Evolutionary conservation across 495 filamentous ascomycete species (phyloP).

Genomic region (Aspergillus heteromorphus): DNA sequence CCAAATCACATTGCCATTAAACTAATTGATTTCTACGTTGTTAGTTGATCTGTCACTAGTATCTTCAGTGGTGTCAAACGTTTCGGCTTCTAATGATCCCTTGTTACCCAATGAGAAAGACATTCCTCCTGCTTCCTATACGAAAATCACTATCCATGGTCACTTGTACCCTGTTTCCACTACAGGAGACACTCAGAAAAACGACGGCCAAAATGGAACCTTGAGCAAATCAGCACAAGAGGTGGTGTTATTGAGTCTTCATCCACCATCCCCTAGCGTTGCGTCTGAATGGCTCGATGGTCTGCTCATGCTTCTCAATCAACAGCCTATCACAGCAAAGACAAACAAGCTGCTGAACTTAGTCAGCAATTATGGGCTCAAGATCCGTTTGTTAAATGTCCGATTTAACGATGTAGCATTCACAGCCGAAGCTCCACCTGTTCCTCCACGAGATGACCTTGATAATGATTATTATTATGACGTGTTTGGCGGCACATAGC

Average conservation of each 20-base stretch:
- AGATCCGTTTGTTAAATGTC: slow-evolving; percentile 90
- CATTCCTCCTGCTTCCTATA: slow-evolving; percentile 49
- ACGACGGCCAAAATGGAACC: slow-evolving; percentile 28
- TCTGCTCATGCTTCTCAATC: slow-evolving; percentile 87
- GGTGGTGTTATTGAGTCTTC: slow-evolving; percentile 70
- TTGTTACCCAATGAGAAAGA: slow-evolving; percentile 55
- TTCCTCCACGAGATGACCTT: slow-evolving; percentile 44
- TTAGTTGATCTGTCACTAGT: slow-evolving; percentile 80
- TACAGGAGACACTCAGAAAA: slow-evolving; percentile 21
- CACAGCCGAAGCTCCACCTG: slow-evolving; percentile 38
- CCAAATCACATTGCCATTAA: neutral
- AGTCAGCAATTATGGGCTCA: slow-evolving; percentile 83
- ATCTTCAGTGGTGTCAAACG: slow-evolving; percentile 89
- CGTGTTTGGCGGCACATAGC: slow-evolving; percentile 43
- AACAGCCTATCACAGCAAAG: slow-evolving; percentile 94
- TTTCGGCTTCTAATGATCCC: slow-evolving; percentile 55
- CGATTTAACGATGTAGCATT: slow-evolving; percentile 66
- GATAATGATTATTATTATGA: slow-evolving; percentile 54
- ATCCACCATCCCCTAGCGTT: slow-evolving; percentile 71
- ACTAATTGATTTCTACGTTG: slow-evolving; percentile 11
- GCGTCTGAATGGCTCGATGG: slow-evolving; percentile 98
- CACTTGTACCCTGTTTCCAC: slow-evolving; percentile 37
- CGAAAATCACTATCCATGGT: slow-evolving; percentile 89
- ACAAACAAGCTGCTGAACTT: slow-evolving; percentile 82
- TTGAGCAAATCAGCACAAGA: slow-evolving; percentile 37